phyloP scores from a whole-genome alignment of 2,329 filamentous ascomycete species.

The Dactylellina drechsleri region DNA sequence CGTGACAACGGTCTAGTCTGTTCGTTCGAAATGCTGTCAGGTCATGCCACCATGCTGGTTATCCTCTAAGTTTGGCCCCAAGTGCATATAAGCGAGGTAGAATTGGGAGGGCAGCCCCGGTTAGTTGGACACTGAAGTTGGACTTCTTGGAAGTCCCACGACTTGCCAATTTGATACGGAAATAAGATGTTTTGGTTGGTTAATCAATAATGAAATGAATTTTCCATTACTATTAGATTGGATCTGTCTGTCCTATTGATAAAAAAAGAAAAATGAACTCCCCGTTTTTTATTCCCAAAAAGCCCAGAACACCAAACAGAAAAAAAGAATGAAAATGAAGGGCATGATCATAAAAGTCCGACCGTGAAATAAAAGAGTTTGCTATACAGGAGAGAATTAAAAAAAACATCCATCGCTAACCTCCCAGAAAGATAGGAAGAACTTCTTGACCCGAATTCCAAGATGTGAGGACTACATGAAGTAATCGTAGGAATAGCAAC shows the following conservation, averaged over 20 bases:
- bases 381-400: slow-evolving; percentile 34
- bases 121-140: not conserved
- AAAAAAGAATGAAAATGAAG: slow-evolving; percentile 10
- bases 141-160: not conserved
- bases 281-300: slow-evolving; percentile 44
- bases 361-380: slow-evolving; percentile 32
- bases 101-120: not conserved
- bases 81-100: slow-evolving; percentile 43
- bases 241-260: slow-evolving; percentile 12
- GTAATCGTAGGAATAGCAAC: slow-evolving; percentile 11
- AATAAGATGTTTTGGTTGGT: slow-evolving; percentile 5
- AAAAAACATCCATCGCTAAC: slow-evolving; percentile 43
- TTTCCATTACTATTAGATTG: slow-evolving; percentile 49
- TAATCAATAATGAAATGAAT: slow-evolving; percentile 40
- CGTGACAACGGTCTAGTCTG: not conserved
- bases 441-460: slow-evolving; percentile 12
- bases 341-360: slow-evolving; percentile 28
- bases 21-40: slow-evolving; percentile 25
- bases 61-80: slow-evolving; percentile 19
- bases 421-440: slow-evolving; percentile 28
- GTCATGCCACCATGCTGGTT: slow-evolving; percentile 13
- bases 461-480: slow-evolving; percentile 30
- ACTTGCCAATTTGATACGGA: not conserved
- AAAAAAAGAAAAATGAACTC: slow-evolving; percentile 23
- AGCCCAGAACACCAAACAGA: slow-evolving; percentile 36